Percentiles rank a stretch among this genome's conserved stretches.
These are phyloP conservation scores for Penicillium sp. DNA, from an alignment of 2,329 filamentous ascomycete species.

Conservation along the genomic window DNA sequence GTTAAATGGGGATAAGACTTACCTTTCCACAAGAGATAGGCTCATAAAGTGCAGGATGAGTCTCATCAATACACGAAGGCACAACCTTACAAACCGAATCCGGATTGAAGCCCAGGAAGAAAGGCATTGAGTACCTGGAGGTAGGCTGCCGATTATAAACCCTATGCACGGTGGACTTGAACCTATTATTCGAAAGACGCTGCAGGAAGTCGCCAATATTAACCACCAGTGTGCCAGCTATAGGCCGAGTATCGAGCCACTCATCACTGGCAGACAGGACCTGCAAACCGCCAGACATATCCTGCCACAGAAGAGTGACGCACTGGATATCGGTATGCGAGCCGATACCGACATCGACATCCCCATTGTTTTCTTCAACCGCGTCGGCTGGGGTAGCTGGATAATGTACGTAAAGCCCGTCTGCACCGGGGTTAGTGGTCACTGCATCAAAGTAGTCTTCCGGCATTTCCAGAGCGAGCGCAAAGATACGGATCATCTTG, in stretches of 20 bases:
- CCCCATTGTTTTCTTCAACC: conserved; percentile 14
- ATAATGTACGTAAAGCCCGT: conserved; percentile 50
- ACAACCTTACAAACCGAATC: conserved; percentile 47
- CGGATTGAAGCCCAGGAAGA: conserved; percentile 58
- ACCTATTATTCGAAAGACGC: conserved; percentile 52
- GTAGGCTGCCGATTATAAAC: conserved; percentile 37
- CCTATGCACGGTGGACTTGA: conserved; percentile 54
- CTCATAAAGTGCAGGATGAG: conserved; percentile 52
- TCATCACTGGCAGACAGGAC: conserved; percentile 43
- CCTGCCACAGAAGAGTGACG: conserved; percentile 52
- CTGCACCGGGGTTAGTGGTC: conserved; percentile 52
- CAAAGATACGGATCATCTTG: conserved; percentile 54
- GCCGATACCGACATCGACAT: conserved; percentile 46
- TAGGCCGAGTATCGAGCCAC: conserved; percentile 29
- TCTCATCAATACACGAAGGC: conserved; percentile 48
- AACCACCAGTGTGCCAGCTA: conserved; percentile 52
- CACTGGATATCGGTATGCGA: conserved; percentile 52
- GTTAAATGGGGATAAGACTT: not conserved
- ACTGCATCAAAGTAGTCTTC: conserved; percentile 58
- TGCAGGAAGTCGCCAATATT: conserved; percentile 57
- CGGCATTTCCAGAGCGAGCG: conserved; percentile 54
- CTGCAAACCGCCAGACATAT: conserved; percentile 46
- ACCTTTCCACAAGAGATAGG: conserved; percentile 53
- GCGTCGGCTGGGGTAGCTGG: conserved; percentile 39
- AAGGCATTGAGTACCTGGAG: conserved; percentile 56